Conservation (phyloP, 2,329 filamentous ascomycete species). For the Pseudocercospora eumusae region DNA sequence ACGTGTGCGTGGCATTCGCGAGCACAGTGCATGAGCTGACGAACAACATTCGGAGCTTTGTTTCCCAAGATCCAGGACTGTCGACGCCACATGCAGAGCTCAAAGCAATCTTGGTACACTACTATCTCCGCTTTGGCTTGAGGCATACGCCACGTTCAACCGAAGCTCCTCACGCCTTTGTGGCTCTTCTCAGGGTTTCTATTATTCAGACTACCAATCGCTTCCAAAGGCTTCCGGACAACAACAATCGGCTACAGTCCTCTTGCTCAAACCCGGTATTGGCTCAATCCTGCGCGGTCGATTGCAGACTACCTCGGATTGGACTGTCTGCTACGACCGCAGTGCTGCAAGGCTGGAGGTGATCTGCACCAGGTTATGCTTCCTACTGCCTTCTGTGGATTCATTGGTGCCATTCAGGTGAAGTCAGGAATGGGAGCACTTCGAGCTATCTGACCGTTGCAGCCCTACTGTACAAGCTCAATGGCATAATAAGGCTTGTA, state of each 20-base stretch:
- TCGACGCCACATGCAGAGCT: neutral
- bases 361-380: slow-evolving; percentile 1
- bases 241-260: neutral
- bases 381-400: neutral
- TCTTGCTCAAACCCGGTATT: neutral
- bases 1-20: neutral
- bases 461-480: slow-evolving; percentile 19
- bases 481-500: slow-evolving; percentile 4
- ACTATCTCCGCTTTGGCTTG: neutral
- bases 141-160: neutral
- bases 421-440: neutral
- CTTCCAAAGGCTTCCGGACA: neutral
- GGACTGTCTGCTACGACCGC: neutral
- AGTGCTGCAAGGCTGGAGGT: neutral
- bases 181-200: neutral
- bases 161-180: neutral
- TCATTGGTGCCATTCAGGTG: neutral
- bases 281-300: neutral
- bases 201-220: neutral
- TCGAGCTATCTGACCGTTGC: slow-evolving; percentile 5
- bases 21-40: too few species aligned
- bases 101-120: neutral
- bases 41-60: neutral
- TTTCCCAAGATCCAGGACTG: neutral
- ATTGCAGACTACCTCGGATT: neutral